phyloP scores from a whole-genome alignment of 768 basidiomycete species.

The Fomitopsis pulvina region DNA sequence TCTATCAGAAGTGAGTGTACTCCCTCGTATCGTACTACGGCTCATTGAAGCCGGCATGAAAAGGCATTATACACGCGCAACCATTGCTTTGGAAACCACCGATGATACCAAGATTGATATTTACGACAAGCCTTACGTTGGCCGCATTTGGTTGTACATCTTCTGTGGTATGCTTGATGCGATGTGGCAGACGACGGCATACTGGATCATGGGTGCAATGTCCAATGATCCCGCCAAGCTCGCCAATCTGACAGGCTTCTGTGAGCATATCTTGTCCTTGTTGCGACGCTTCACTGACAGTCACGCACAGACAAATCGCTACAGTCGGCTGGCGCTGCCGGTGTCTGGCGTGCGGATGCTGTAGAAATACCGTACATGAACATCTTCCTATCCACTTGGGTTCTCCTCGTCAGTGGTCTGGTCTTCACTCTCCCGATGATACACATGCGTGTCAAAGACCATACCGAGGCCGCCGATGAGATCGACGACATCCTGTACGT shows the following conservation, averaged over 20 bases:
- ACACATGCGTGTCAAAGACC: conserved; percentile 59
- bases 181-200: conserved; percentile 81
- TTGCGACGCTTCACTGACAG: background rate
- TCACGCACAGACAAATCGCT: conserved; percentile 51
- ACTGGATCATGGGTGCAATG: conserved; percentile 84
- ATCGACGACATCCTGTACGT: conserved; percentile 6
- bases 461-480: conserved; percentile 32
- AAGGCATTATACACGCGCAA: conserved; percentile 55
- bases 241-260: conserved; percentile 77
- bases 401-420: conserved; percentile 58
- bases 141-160: conserved; percentile 56
- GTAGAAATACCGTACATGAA: conserved; percentile 62
- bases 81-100: conserved; percentile 28
- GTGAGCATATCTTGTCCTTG: conserved; percentile 36
- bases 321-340: conserved; percentile 73
- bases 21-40: background rate
- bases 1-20: conserved; percentile 23
- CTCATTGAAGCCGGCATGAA: background rate
- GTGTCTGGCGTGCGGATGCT: conserved; percentile 66
- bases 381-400: conserved; percentile 70
- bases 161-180: conserved; percentile 72
- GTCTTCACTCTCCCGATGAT: conserved; percentile 71
- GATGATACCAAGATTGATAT: conserved; percentile 48
- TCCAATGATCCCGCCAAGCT: conserved; percentile 77
- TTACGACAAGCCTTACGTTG: conserved; percentile 44